Evolutionary conservation across 345 rosid genomes (phyloP), one percentile per base, ranked within the genome.

Genomic region (Rhizophora mangle): DNA sequence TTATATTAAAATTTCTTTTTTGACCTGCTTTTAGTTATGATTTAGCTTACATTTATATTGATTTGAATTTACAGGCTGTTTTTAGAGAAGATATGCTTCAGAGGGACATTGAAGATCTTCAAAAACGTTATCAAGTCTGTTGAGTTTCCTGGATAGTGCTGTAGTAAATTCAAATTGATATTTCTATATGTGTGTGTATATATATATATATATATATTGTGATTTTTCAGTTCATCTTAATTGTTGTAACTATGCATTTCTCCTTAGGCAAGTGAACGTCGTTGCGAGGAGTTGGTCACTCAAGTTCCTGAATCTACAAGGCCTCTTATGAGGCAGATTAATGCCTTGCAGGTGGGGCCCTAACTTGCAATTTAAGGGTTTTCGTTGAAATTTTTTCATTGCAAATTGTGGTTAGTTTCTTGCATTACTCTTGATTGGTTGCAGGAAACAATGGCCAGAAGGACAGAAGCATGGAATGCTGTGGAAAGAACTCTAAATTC

Each of bases 241-340:
- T 72, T 57, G 71, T 58, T 21, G 32, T 55, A 47, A 26, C 58
- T 64, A 18, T 67, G 59, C 26, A 67, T 34, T 69, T 60, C 18
- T 79, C 21, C 60, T 34, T 71, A 96, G 99, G 96, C 89, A 80
- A 92, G 95, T 86, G 99, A 96, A 75, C 94, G 99, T 2, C 95
- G 98, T 43, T 92, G 98, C 74, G 99, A 96, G 84, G 99, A 96
- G 82, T 88, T 96, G 82, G 81, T 96, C 60, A 86, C 90, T 39
- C 99, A 90, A 83, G 99, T 96, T 70, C 99, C 99, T 63, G 99
- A 96, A 68, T 96, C 99, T 66, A 96, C 99, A 30, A 86, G 98
- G 84, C 99, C 99, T 74, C 94, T 96, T 70, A 72, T 90, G 73
- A 85, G 98, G 81, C 99, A 96, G 85, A 96, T 96, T 70, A 97